Percentiles rank a stretch among this genome's conserved stretches.
Conservation (phyloP, 306 rosid genomes). For the Prinsepia uniflora region DNA sequence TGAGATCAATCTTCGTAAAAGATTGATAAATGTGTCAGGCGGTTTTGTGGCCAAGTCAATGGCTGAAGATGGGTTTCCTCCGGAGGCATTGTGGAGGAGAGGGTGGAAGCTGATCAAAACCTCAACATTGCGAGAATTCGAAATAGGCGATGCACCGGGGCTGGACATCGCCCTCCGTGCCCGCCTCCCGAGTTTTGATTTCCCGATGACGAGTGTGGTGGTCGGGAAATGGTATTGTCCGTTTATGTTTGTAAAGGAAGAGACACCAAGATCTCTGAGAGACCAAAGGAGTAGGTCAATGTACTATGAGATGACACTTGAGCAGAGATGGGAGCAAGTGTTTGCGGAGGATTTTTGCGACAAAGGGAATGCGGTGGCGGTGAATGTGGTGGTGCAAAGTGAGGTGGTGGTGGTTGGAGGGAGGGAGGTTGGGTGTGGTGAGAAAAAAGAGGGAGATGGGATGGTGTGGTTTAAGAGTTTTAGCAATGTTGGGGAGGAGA, state of each 20-base stretch:
- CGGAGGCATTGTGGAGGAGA: conserved; percentile 27
- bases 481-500: conserved; percentile 41
- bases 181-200: conserved; percentile 28
- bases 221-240: conserved; percentile 48
- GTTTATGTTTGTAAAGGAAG: conserved; percentile 41
- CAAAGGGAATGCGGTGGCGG: conserved; percentile 7
- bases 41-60: conserved; percentile 35
- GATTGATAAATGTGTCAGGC: conserved; percentile 11
- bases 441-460: conserved; percentile 18
- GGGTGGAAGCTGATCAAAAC: conserved; percentile 25
- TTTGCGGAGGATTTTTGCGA: conserved; percentile 6
- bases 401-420: conserved; percentile 28
- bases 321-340: conserved; percentile 42
- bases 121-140: conserved; percentile 7
- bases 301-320: conserved; percentile 38
- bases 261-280: conserved; percentile 10
- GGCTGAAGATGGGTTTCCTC: conserved; percentile 37
- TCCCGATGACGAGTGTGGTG: conserved; percentile 22
- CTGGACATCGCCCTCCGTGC: conserved; percentile 29
- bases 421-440: conserved; percentile 18
- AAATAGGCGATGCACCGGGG: conserved; percentile 37
- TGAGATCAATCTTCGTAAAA: conserved; percentile 18
- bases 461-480: conserved; percentile 44
- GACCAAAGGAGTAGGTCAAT: conserved; percentile 10
- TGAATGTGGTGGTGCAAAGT: conserved; percentile 23